Evolutionary conservation across 192 early-diverging fungal species (phyloP).

Genomic region (Backusella mclennaniae): DNA sequence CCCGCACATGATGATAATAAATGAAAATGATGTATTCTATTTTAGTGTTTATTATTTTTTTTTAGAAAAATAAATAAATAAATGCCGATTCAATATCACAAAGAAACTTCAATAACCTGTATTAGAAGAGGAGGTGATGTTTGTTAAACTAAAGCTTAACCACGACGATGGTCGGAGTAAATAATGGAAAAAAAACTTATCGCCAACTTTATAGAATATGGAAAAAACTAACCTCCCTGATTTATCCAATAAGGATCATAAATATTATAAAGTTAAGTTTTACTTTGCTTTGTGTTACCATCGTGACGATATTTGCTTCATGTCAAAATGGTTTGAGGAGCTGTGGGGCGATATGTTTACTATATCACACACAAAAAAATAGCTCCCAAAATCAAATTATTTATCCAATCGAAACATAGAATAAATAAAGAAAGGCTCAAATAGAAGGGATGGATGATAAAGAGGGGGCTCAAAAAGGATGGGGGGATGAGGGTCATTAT

Average conservation of each 20-base stretch:
- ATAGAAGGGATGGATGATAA: neutral
- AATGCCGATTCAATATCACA: neutral
- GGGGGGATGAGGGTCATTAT: neutral
- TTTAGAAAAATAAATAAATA: neutral
- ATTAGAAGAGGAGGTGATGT: constrained; percentile 6
- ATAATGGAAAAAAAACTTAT: neutral
- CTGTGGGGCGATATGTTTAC: neutral
- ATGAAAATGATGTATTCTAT: neutral
- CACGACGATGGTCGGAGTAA: neutral
- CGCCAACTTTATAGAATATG: constrained; percentile 10
- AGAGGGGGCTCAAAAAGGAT: neutral
- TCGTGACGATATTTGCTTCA: constrained; percentile 8
- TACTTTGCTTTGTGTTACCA: neutral
- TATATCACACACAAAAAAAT: constrained; percentile 1
- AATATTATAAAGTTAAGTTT: constrained; percentile 9
- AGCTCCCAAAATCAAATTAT: neutral
- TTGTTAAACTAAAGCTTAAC: constrained; percentile 5
- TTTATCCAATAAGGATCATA: constrained; percentile 1
- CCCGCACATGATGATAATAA: neutral
- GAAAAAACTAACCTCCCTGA: constrained; percentile 4
- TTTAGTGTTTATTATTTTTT: neutral
- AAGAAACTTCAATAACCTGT: constrained; percentile 3
- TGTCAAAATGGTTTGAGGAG: constrained; percentile 4
- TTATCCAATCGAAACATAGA: neutral
- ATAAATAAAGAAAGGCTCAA: neutral